Evolutionary conservation across 306 rosid genomes (phyloP).

Genomic region (Lathyrus tuberosus): DNA sequence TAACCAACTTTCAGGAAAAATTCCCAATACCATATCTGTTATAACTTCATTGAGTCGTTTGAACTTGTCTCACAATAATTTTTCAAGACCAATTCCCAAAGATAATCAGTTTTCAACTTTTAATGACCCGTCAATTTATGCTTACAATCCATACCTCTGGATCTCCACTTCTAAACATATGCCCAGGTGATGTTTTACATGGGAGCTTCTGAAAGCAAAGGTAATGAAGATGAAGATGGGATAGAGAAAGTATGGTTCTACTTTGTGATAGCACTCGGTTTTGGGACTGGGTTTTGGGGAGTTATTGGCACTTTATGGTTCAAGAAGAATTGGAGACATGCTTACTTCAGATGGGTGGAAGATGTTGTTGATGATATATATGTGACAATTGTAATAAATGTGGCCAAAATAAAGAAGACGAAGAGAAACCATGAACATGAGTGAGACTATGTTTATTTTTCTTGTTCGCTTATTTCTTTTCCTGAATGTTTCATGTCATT

Average conservation of each 20-base stretch:
- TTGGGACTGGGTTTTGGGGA: conserved; percentile 35
- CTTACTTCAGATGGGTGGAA: conserved; percentile 39
- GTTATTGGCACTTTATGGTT: conserved; percentile 3
- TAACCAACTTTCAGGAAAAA: conserved; percentile 35
- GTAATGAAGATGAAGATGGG: conserved; percentile 3
- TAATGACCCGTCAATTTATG: conserved; percentile 20
- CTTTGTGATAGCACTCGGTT: conserved; percentile 25
- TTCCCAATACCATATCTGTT: conserved; percentile 23
- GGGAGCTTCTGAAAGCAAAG: not conserved
- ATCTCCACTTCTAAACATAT: conserved; percentile 10
- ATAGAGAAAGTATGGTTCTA: conserved; percentile 31
- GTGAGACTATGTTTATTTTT: not conserved
- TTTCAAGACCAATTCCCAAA: conserved; percentile 34
- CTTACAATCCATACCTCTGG: conserved; percentile 33
- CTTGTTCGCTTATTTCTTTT: not conserved
- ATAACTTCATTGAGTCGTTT: conserved; percentile 17
- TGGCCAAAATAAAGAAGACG: conserved; percentile 1
- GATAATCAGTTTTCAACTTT: conserved; percentile 5
- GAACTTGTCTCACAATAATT: conserved; percentile 25
- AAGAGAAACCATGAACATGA: not conserved
- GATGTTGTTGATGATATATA: conserved; percentile 24
- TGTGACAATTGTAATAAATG: not conserved
- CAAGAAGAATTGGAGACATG: conserved; percentile 36
- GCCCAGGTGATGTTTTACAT: not conserved
- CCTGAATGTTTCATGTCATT: not conserved